These are phyloP conservation scores for Pseudogymnoascus sp. DNA, from an alignment of 2,329 filamentous ascomycete genomes.

Conservation along the genomic window DNA sequence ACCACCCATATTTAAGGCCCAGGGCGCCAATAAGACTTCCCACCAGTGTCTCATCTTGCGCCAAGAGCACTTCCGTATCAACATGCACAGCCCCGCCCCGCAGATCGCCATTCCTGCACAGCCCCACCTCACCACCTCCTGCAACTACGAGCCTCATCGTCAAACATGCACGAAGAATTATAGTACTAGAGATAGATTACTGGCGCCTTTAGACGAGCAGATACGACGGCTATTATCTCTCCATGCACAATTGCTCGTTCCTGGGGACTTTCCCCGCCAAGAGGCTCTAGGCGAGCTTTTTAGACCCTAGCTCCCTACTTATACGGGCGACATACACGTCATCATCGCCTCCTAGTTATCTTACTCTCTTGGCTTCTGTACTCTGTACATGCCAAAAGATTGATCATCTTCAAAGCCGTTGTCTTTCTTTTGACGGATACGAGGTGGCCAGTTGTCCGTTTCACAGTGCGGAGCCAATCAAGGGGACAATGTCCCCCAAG, in stretches of 20 bases:
- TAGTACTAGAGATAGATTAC: background rate
- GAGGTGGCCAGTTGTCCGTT: background rate
- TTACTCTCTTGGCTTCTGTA: background rate
- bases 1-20: background rate
- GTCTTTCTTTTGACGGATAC: background rate
- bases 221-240: background rate
- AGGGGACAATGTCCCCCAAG: background rate
- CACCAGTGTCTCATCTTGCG: background rate
- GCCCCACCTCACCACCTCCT: background rate
- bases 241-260: background rate
- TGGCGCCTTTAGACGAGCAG: background rate
- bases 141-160: background rate
- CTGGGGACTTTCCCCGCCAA: background rate
- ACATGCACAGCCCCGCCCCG: conserved; percentile 2
- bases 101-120: background rate
- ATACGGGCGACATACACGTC: background rate
- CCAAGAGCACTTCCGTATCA: background rate
- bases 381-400: background rate
- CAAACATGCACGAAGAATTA: background rate
- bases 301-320: background rate
- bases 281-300: background rate
- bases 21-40: background rate
- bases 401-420: background rate
- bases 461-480: conserved; percentile 5
- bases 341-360: background rate